Evolutionary conservation across 352 stramenopile species (phyloP), one percentile per base, ranked within the genome.

Genomic region (Nothophytophthora sp.): DNA sequence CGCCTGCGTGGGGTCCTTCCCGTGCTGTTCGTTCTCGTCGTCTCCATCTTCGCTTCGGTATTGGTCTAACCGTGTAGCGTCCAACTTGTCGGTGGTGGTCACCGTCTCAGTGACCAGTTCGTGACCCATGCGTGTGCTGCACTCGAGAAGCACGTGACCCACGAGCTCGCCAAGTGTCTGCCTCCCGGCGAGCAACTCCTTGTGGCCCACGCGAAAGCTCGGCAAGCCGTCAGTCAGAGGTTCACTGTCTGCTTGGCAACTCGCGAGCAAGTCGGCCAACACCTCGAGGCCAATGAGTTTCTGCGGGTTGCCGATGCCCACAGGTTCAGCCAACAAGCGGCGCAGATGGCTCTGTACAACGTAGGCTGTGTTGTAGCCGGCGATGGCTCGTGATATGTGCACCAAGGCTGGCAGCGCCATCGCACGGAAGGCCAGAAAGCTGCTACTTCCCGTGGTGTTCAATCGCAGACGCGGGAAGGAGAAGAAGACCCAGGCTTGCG

Each of bases 401-500:
- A 88, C 58, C 6, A 91, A 50, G 18, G 66, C 50, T 5, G 75
- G 70, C 0, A 91, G n/a, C 0, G 81, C 61, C 0, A 57, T 66
- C 7, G 47, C 50, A 20, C 55, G 49, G 16, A 88, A 66, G 33
- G 60, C 39, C 53, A 37, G 27, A 63, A 66, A 51, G 62, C 74
- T 43, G 36, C 40, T 60, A 11, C 33, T 41, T 4, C 29, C n/a
- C n/a, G n/a, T n/a, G n/a, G n/a, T n/a, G n/a, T n/a, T 54, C 5
- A 45, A 70, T 33, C 49, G 43, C 40, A 70, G 51, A 8, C 60
- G 54, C 4, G 43, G 50, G 6, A 76, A 63, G 1, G 79, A 79
- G 44, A 91, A 91, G 51, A 89, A 93, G 8, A 55, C 85, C 83
- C 76, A 93, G 22, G 81, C 79, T 35, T 93, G 83, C 2, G 70